These are phyloP conservation scores for Cardamine resedifolia DNA, from an alignment of 345 rosid species.

Conservation along the genomic window DNA sequence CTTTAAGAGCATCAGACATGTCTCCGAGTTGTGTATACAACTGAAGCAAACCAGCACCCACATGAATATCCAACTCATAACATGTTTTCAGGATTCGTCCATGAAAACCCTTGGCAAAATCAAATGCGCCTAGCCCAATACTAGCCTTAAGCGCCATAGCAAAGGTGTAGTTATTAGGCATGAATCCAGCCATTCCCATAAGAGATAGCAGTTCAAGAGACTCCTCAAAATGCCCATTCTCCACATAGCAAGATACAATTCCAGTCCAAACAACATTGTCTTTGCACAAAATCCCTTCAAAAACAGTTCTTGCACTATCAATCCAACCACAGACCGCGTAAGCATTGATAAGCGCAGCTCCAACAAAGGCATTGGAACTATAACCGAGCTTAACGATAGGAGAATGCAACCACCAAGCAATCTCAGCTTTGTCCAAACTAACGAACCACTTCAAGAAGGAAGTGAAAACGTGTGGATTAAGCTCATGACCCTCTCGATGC, in stretches of 20 bases:
- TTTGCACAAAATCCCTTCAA: slow-evolving; percentile 58
- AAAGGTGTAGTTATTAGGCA: slow-evolving; percentile 66
- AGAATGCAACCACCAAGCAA: slow-evolving; percentile 56
- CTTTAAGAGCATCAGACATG: slow-evolving; percentile 44
- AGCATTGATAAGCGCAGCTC: slow-evolving; percentile 73
- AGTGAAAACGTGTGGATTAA: slow-evolving; percentile 74
- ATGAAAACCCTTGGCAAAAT: slow-evolving; percentile 60
- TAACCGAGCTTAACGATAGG: slow-evolving; percentile 71
- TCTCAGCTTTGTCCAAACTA: slow-evolving; percentile 50
- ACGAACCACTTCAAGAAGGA: slow-evolving; percentile 63
- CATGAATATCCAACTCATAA: slow-evolving; percentile 55
- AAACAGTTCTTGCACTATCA: slow-evolving; percentile 55
- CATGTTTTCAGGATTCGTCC: slow-evolving; percentile 60
- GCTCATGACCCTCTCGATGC: slow-evolving; percentile 72
- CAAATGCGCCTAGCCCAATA: slow-evolving; percentile 53
- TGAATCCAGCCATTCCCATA: slow-evolving; percentile 64
- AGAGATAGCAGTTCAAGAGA: slow-evolving; percentile 49
- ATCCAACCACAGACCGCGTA: slow-evolving; percentile 60
- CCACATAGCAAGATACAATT: slow-evolving; percentile 68
- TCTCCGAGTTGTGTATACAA: slow-evolving; percentile 54
- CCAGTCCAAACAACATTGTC: slow-evolving; percentile 91
- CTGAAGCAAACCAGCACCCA: slow-evolving; percentile 73
- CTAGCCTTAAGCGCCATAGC: slow-evolving; percentile 72
- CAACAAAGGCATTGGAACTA: slow-evolving; percentile 61
- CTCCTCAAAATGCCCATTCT: slow-evolving; percentile 58